phyloP scores from a whole-genome alignment of 164 flowering plant species.

The Protea cynaroides region DNA sequence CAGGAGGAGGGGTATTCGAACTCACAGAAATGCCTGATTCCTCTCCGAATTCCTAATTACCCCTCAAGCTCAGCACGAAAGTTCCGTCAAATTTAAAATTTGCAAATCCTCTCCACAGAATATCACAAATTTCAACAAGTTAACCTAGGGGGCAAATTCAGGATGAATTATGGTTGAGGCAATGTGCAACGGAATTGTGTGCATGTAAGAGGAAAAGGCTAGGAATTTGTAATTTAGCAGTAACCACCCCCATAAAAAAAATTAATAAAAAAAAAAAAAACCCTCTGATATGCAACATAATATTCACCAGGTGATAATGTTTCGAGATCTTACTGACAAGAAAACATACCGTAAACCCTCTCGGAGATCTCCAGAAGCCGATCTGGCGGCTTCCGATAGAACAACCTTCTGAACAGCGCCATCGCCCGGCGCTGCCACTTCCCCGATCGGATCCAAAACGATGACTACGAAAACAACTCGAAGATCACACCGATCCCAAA shows the following conservation, averaged over 20 bases:
- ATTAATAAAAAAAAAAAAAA: too few relatives aligned
- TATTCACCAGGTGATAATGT: not conserved
- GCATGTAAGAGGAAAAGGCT: not conserved
- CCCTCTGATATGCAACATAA: not conserved
- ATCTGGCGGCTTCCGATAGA: constrained; percentile 84
- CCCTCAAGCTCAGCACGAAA: not conserved
- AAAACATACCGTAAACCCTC: constrained; percentile 18
- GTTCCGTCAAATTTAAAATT: not conserved
- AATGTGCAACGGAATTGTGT: not conserved
- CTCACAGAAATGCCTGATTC: not conserved
- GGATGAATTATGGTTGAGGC: not conserved
- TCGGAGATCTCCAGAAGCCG: constrained; percentile 64
- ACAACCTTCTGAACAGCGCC: constrained; percentile 89
- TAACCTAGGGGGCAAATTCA: not conserved
- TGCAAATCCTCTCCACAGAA: not conserved
- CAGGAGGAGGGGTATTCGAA: too few relatives aligned
- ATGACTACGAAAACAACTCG: constrained; percentile 1
- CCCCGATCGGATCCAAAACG: constrained; percentile 49
- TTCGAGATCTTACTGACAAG: not conserved
- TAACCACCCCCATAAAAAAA: too few relatives aligned
- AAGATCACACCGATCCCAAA: not conserved
- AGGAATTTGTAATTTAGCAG: not conserved
- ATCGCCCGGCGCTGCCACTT: constrained; percentile 68
- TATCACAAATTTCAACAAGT: not conserved
- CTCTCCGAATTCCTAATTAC: not conserved